phyloP scores from a whole-genome alignment of 306 rosid species.

The Vachellia collinsii region DNA sequence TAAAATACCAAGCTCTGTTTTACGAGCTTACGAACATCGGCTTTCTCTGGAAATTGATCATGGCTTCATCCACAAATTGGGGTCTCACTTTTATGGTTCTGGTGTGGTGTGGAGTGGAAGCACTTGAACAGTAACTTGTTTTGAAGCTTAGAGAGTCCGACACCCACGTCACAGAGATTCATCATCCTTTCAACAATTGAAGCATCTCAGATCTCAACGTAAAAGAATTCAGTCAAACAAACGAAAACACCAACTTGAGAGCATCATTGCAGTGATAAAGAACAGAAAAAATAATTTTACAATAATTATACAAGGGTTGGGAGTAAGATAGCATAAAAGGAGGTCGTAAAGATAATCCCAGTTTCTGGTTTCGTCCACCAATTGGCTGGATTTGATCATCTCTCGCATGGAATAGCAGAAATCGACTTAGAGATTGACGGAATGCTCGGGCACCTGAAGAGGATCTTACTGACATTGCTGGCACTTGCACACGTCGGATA shows the following conservation, averaged over 20 bases:
- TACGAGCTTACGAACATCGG: neutral
- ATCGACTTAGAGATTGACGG: constrained; percentile 68
- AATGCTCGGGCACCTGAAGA: constrained; percentile 63
- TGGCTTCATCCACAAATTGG: neutral
- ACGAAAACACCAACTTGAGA: neutral
- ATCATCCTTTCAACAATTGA: no score
- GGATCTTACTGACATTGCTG: neutral
- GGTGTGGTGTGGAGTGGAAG: neutral
- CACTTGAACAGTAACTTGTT: no score
- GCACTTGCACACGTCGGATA: neutral
- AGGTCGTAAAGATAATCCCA: constrained; percentile 77
- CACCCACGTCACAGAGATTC: no score
- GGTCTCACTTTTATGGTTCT: neutral
- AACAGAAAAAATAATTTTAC: no score
- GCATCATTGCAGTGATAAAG: no score
- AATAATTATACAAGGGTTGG: constrained; percentile 54
- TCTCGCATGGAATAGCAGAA: constrained; percentile 83
- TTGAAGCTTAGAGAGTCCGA: no score
- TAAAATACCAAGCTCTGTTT: no score
- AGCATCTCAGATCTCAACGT: no score
- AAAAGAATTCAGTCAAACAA: no score
- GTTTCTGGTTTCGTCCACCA: constrained; percentile 47
- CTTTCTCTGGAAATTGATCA: neutral
- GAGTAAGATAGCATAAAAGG: constrained; percentile 71
- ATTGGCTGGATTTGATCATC: constrained; percentile 66